phyloP scores from a whole-genome alignment of 108 stramenopile genomes.

The Fragilariopsis cylindrus region DNA sequence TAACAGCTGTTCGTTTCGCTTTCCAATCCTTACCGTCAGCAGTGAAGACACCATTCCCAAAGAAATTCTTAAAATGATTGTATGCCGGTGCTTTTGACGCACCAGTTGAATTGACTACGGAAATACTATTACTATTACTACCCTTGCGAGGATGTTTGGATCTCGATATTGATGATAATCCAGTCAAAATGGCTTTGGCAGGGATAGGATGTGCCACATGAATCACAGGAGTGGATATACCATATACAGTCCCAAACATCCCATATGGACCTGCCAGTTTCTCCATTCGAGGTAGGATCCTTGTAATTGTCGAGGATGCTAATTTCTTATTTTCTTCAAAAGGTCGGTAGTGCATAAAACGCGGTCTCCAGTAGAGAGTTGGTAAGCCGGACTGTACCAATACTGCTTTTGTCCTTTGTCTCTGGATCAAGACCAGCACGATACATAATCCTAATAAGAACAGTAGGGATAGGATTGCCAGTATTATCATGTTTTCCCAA shows the following conservation, averaged over 20 bases:
- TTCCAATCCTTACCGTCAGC: slow-evolving; percentile 91
- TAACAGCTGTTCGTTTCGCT: slow-evolving; percentile 81
- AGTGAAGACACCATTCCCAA: slow-evolving; percentile 90
- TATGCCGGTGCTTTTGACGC: slow-evolving; percentile 87
- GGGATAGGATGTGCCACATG: slow-evolving; percentile 91
- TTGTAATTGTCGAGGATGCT: slow-evolving; percentile 71
- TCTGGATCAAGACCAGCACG: not conserved
- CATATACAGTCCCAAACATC: slow-evolving; percentile 94
- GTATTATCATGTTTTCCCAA: not conserved
- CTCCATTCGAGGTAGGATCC: slow-evolving; percentile 86
- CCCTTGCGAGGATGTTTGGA: not conserved
- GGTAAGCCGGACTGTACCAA: slow-evolving; percentile 61
- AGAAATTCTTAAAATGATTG: slow-evolving; percentile 91
- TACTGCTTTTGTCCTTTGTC: slow-evolving; percentile 25
- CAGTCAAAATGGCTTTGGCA: slow-evolving; percentile 61
- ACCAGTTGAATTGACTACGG: slow-evolving; percentile 39
- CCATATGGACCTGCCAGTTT: slow-evolving; percentile 84
- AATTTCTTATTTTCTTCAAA: slow-evolving; percentile 53
- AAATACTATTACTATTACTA: slow-evolving; percentile 2
- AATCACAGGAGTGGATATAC: slow-evolving; percentile 74
- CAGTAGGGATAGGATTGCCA: not conserved
- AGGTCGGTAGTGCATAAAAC: slow-evolving; percentile 58
- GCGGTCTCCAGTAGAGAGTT: slow-evolving; percentile 74
- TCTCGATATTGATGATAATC: not conserved
- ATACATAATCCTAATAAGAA: not conserved